phyloP scores from a whole-genome alignment of 139 green algal genomes.

The Closterium sp. region DNA sequence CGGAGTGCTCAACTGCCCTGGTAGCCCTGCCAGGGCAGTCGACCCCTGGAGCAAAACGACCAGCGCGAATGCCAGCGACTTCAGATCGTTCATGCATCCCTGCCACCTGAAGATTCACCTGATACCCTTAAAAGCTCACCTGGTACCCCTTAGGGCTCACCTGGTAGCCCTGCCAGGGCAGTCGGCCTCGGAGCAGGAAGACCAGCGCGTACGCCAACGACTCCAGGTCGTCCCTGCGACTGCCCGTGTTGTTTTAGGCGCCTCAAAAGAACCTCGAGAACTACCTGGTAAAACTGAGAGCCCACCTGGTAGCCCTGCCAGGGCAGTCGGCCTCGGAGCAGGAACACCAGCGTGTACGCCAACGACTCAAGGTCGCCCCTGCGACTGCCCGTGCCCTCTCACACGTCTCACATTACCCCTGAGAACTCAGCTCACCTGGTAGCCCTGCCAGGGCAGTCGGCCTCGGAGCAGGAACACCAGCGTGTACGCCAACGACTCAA shows the following conservation, averaged over 20 bases:
- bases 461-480: slow-evolving; percentile 95
- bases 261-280: too few species aligned
- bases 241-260: too few species aligned
- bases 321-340: too few species aligned
- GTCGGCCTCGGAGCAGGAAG: slow-evolving; percentile 88
- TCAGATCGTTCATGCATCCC: too few species aligned
- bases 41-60: background rate
- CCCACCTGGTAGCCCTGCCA: slow-evolving; percentile 94
- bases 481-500: slow-evolving; percentile 97
- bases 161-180: slow-evolving; percentile 72
- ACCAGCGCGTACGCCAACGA: slow-evolving; percentile 96
- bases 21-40: background rate
- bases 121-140: slow-evolving; percentile 58
- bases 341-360: slow-evolving; percentile 98
- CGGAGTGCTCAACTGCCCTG: slow-evolving; percentile 8
- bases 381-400: slow-evolving; percentile 88
- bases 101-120: slow-evolving; percentile 49
- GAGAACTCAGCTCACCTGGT: slow-evolving; percentile 69
- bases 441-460: slow-evolving; percentile 86
- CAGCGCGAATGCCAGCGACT: background rate
- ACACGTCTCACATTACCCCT: slow-evolving; percentile 93
- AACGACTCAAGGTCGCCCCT: slow-evolving; percentile 96
- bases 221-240: slow-evolving; percentile 95
- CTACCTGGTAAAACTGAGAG: too few species aligned
- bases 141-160: background rate